Evolutionary conservation across 1,139 yeast species (phyloP), one percentile per base, ranked within the genome.

Genomic region (Suhomyces bokatorum): DNA sequence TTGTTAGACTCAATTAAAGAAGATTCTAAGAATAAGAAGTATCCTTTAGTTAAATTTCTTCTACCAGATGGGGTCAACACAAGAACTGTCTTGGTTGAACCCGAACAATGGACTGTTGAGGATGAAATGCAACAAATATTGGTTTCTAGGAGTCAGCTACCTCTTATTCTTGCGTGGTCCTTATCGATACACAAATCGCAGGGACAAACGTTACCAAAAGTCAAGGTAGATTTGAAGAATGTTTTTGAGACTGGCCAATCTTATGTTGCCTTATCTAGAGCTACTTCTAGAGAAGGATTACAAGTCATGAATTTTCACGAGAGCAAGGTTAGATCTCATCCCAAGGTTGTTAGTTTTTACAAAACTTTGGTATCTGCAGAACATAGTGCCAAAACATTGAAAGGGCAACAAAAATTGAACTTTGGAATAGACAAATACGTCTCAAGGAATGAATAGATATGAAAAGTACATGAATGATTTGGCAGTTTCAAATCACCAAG

Each of bases 171-270:
- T 14, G 96, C 99, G 0, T 93, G 98, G 97, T 91, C 99, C 0
- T 67, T 93, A 35, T 89, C 97, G 0, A 91, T 93, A 40, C 99
- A 93, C 62, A 93, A 93, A 65, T 85, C 97, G 0, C 99, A 93
- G 62, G 99, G 99, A 2, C 99, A 95, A 62, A 91, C 99, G 0
- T 68, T 93, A 40, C 85, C 86, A 3, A 78, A 80, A 52, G 96
- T 89, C 2, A 80, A 80, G 54, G 96, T 93, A 6, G 96, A 95
- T 62, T 71, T 93, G 49, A 72, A 77, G 32, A 73, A 75, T 47
- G 83, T 87, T 0, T 93, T 93, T 64, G 99, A 91, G 59, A 85
- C 82, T 28, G 59, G 59, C 16, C 58, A 55, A 27, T 53, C 58
- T 6, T 55, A 55, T 34, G 58, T 55, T 27, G 97, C 97, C 0